These are phyloP conservation scores for Phytophthora cactorum DNA, from an alignment of 352 stramenopile species.

Conservation along the genomic window DNA sequence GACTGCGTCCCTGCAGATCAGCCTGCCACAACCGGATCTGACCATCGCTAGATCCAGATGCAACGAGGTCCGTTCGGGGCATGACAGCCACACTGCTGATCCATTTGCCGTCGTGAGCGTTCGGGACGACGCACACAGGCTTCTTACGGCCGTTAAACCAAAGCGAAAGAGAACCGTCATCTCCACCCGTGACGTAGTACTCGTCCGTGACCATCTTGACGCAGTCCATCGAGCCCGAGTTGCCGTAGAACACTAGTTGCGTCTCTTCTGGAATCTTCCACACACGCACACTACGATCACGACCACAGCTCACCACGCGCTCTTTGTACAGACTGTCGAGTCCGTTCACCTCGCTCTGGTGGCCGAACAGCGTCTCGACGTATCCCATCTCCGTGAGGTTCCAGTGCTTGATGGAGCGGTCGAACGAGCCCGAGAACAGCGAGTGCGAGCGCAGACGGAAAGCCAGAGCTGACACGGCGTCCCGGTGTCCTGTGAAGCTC, in stretches of 20 bases:
- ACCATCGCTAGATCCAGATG: conserved; percentile 92
- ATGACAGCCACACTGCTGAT: conserved; percentile 91
- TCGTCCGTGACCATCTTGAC: conserved; percentile 93
- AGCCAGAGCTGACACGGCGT: conserved; percentile 85
- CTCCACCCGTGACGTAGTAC: conserved; percentile 93
- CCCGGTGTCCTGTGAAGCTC: conserved; percentile 91
- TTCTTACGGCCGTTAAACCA: conserved; percentile 96
- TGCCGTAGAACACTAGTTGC: conserved; percentile 94
- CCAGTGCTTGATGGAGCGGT: conserved; percentile 95
- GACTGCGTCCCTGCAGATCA: conserved; percentile 71
- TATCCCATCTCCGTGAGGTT: conserved; percentile 96
- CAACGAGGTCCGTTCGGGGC: conserved; percentile 91
- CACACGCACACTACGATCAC: conserved; percentile 92
- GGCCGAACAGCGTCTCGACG: conserved; percentile 95
- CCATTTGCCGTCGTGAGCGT: conserved; percentile 93
- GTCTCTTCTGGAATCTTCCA: conserved; percentile 97
- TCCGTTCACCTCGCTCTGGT: conserved; percentile 91
- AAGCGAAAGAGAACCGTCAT: conserved; percentile 90
- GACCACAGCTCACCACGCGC: conserved; percentile 89
- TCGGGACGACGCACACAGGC: conserved; percentile 78
- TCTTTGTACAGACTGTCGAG: conserved; percentile 93
- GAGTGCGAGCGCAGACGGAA: conserved; percentile 91
- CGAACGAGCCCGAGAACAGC: conserved; percentile 93
- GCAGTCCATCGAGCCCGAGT: conserved; percentile 92
- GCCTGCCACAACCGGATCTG: conserved; percentile 92